phyloP scores from a whole-genome alignment of 2,329 filamentous ascomycete species.

The Cordyceps farinosa region DNA sequence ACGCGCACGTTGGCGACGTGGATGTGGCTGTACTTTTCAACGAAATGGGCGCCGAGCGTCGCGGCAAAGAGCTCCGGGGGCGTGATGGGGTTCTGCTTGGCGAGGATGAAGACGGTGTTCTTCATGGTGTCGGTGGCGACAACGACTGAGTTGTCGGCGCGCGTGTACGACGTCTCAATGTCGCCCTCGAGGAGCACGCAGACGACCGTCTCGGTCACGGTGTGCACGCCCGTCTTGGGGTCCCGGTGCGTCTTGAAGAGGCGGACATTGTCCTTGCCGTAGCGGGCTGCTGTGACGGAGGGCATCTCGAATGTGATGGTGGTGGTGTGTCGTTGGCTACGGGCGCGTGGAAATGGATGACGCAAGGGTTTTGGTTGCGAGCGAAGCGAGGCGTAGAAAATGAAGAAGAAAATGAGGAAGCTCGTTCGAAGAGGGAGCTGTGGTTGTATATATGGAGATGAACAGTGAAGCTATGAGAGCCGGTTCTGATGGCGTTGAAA shows the following conservation, averaged over 20 bases:
- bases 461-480: neutral
- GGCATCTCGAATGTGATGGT: constrained; percentile 46
- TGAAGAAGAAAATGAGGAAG: neutral
- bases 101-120: constrained; percentile 93
- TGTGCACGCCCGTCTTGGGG: constrained; percentile 71
- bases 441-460: neutral
- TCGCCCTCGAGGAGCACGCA: constrained; percentile 89
- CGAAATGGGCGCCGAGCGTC: constrained; percentile 82
- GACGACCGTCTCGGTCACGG: constrained; percentile 91
- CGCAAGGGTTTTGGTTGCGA: neutral
- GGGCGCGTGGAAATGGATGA: neutral
- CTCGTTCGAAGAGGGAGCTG: neutral
- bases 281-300: constrained; percentile 62
- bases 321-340: neutral
- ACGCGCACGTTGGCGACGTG: constrained; percentile 77
- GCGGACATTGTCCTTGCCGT: constrained; percentile 97
- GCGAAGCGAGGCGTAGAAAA: neutral
- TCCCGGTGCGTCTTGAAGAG: constrained; percentile 92
- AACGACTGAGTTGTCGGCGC: constrained; percentile 89
- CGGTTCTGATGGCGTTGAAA: constrained; percentile 3
- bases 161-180: constrained; percentile 85
- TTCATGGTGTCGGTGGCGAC: constrained; percentile 98
- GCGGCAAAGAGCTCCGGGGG: constrained; percentile 90
- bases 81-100: constrained; percentile 87
- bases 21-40: constrained; percentile 86